A percentile compares a stretch with the other conserved stretches of the same genome.
Evolutionary conservation across 2,329 filamentous ascomycete species (phyloP).

Genomic region (Venturiaceae sp.): DNA sequence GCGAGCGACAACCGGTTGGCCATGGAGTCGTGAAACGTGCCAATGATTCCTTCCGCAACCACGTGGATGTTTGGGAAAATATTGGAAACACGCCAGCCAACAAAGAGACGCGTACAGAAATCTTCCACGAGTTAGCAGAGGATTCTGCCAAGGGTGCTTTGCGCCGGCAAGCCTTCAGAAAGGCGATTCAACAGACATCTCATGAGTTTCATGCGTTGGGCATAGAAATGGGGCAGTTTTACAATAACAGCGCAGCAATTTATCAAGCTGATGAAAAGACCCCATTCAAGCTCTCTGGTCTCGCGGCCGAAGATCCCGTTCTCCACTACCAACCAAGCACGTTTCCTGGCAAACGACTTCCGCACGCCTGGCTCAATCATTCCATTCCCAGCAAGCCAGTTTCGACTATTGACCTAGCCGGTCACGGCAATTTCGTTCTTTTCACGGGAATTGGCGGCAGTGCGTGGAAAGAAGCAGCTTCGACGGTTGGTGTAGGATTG

Average conservation of each 20-base stretch:
- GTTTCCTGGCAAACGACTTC: slow-evolving; percentile 49
- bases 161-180: no score
- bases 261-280: slow-evolving; percentile 32
- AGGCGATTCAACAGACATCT: slow-evolving; percentile 34
- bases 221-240: slow-evolving; percentile 50
- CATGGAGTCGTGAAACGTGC: no score
- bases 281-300: neutral
- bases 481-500: no score
- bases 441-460: no score
- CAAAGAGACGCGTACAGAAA: no score
- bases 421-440: slow-evolving; percentile 37
- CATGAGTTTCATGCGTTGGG: slow-evolving; percentile 48
- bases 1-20: no score
- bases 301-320: neutral
- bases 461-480: no score
- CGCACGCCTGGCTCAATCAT: slow-evolving; percentile 54
- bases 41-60: no score
- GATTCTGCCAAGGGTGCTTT: no score
- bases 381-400: slow-evolving; percentile 32
- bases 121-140: no score
- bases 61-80: no score
- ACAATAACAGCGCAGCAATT: slow-evolving; percentile 36
- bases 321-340: slow-evolving; percentile 24
- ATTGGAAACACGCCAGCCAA: no score
- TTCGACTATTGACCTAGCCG: slow-evolving; percentile 52